Evolutionary conservation across 2,329 filamentous ascomycete species (phyloP), one percentile per base, ranked within the genome.

Genomic region (Hypoxylon sp.): DNA sequence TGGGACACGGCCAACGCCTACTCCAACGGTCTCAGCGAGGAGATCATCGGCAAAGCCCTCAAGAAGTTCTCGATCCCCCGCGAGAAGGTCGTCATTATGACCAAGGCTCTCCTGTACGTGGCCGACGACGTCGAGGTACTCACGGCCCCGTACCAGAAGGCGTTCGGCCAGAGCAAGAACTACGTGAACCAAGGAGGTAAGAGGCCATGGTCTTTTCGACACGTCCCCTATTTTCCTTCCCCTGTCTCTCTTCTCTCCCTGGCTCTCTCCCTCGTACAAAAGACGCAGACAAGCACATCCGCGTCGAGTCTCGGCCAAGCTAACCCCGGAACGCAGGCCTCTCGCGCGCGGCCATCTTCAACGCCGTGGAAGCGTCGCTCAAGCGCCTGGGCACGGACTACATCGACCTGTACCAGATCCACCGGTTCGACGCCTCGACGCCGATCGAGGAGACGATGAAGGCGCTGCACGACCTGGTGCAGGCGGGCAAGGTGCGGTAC

Each of bases 1-100:
- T 77, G 75, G 75, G 75, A 77, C 56, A 83, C 80, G 50, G 83
- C 84, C 47, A 83, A 87, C 63, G 74, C 79, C 43, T 86, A 88
- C 74, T 84, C 81, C 18, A 84, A 90, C 69, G 88, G 88, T n/a
- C 72, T 73, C 2, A 87, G 83, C n/a, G 88, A 91, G 71, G 74
- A 79, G 54, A 83, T 91, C 65, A 81, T 91, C 62, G 88, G 80
- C 55, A 88, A 87, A 70, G 87, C 88, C 2, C 75, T 91, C 53
- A 83, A 83, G 67, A 77, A 85, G 58, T 89, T 84, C 76, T 75
- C 80, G 33, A 89, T 91, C 65, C 87, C 88, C 0, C 83, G 88
- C 31, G 75, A 81, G 61, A 85, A 85, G 61, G 76, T 91, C 47
- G 82, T 89, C 13, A 84, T 91, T 66, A 72, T 90, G 62, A 85